Evolutionary conservation across 768 basidiomycete genomes (phyloP), one percentile per base, ranked within the genome.

Genomic region (Mycena capillaripes): DNA sequence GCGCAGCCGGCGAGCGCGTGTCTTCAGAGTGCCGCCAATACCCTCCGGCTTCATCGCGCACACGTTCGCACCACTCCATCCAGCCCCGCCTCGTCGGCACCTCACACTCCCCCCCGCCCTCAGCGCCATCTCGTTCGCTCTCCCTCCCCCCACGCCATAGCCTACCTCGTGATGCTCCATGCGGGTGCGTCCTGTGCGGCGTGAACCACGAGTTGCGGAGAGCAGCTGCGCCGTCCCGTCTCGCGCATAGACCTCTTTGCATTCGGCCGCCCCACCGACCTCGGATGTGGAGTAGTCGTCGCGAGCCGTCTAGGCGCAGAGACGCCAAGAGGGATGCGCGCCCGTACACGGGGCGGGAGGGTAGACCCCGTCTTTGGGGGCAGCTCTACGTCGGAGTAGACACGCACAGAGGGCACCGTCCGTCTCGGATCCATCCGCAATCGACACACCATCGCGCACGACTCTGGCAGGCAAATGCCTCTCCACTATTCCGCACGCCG

Each of bases 211-310:
- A 34, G 46, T 46, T 62, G 30, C 61, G 32, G 46, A 62, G 34
- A 62, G 46, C 61, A 62, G 61, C 61, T 62, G 30, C 58, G 40
- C 58, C 44, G 10, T 60, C 58, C 40, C 27, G 61, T 19, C 60
- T 55, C 36, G 52, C 52, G 52, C 63, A 65, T 50, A 62, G n/a
- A 62, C 52, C 48, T 55, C 63, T 55, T 48, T 27, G n/a, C 52
- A 55, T 65, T 42, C 34, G 53, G 55, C 63, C 50, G 63, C 63
- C 46, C 52, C 62, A 27, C 62, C 62, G 62, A 50, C 62, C 48
- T n/a, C 48, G 62, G 61, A 63, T 50, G 61, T 46, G 59, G 59
- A 46, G 40, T 60, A 60, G 30, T 55, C 42, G 60, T 32, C 44
- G 60, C 60, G 60, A 61, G 44, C 19, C 60, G 60, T 61, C 27